phyloP scores from a whole-genome alignment of 495 filamentous ascomycete species.

The Penicillium desertorum region DNA sequence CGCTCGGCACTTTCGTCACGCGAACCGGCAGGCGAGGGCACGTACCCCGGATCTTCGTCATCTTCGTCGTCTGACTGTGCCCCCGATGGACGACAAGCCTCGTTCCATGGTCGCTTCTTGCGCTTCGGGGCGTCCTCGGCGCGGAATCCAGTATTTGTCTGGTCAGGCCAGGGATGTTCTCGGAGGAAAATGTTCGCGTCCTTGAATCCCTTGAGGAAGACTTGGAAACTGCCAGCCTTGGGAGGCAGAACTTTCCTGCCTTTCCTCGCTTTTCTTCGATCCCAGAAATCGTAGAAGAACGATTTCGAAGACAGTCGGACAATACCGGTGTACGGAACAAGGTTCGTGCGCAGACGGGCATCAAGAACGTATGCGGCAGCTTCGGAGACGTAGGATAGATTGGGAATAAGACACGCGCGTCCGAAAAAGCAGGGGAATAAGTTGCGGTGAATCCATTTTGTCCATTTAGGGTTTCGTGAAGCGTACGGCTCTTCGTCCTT shows the following conservation, averaged over 20 bases:
- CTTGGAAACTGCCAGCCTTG: constrained; percentile 95
- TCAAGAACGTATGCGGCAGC: constrained; percentile 95
- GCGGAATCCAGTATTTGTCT: constrained; percentile 73
- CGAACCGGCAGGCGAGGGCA: constrained; percentile 40
- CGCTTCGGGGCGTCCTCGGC: constrained; percentile 68
- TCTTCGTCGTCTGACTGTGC: constrained; percentile 68
- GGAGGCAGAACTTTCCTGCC: constrained; percentile 84
- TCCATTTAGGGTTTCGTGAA: constrained; percentile 90
- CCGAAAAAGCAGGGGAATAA: constrained; percentile 98
- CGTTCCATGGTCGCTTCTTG: constrained; percentile 77
- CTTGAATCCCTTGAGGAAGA: constrained; percentile 94
- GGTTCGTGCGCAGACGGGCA: constrained; percentile 79
- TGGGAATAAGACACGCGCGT: constrained; percentile 92
- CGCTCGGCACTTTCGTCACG: constrained; percentile 50
- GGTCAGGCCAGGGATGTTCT: constrained; percentile 98
- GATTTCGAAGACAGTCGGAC: constrained; percentile 93
- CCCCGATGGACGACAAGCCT: constrained; percentile 76
- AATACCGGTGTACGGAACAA: constrained; percentile 96
- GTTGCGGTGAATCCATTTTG: constrained; percentile 92
- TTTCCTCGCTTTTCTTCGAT: constrained; percentile 81
- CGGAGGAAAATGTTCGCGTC: constrained; percentile 94
- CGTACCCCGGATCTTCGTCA: constrained; percentile 59
- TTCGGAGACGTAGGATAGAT: constrained; percentile 98
- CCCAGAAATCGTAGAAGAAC: constrained; percentile 98
- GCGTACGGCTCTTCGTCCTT: constrained; percentile 99